Conservation (phyloP, 73 alveolate species). For the Tetrahymena malaccensis region DNA sequence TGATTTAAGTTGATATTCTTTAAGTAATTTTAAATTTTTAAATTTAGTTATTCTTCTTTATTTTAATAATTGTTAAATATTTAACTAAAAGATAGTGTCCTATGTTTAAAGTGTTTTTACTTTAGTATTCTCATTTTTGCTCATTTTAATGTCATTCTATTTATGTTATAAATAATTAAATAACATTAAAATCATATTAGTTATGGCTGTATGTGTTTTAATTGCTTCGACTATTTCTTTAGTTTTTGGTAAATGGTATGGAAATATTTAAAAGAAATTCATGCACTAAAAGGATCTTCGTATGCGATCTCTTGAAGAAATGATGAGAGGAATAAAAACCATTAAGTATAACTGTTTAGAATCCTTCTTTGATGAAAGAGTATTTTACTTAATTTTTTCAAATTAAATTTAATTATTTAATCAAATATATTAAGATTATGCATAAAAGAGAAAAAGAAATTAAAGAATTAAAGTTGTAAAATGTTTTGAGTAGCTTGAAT, state of each 20-base stretch:
- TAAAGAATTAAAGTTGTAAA: background rate
- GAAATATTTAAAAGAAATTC: background rate
- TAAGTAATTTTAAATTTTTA: background rate
- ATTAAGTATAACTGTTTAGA: slow-evolving; percentile 11
- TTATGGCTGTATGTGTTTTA: background rate
- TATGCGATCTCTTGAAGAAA: slow-evolving; percentile 19
- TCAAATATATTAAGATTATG: background rate
- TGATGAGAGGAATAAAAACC: background rate
- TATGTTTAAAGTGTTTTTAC: background rate
- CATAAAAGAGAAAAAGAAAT: background rate
- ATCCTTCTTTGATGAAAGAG: slow-evolving; percentile 1
- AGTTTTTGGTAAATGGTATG: slow-evolving; percentile 1
- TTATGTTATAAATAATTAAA: background rate
- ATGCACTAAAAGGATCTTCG: slow-evolving; percentile 22
- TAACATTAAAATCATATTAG: background rate
- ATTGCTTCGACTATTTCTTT: background rate
- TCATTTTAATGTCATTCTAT: background rate
- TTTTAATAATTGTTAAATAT: background rate
- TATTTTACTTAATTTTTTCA: background rate
- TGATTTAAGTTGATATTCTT: background rate
- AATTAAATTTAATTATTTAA: background rate
- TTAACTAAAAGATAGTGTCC: background rate
- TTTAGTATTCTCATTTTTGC: background rate
- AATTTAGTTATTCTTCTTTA: background rate
- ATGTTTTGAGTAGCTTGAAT: background rate